Percentiles rank a stretch among this genome's conserved stretches.
Evolutionary conservation across 768 basidiomycete genomes (phyloP).

Genomic region (Filobasidium floriforme): DNA sequence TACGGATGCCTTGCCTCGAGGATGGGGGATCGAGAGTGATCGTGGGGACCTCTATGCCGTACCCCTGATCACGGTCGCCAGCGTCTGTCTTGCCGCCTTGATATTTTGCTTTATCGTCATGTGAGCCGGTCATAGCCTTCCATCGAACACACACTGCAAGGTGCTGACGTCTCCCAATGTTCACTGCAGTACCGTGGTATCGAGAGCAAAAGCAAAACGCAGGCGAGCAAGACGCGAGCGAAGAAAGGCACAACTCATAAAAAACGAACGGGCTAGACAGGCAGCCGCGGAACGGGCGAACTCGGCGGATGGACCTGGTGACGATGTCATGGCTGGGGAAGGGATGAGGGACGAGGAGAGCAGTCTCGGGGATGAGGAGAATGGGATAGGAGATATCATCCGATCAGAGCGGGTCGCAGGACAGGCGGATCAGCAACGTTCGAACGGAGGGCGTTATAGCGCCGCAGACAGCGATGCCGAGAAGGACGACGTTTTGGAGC

Average conservation of each 20-base stretch:
- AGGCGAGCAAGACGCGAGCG: constrained; percentile 29
- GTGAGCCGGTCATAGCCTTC: constrained; percentile 25
- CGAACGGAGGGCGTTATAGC: not conserved
- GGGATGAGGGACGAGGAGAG: constrained; percentile 26
- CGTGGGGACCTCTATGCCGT: constrained; percentile 39
- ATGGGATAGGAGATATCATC: not conserved
- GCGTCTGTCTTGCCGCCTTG: constrained; percentile 33
- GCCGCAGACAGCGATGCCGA: not conserved
- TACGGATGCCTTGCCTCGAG: constrained; percentile 32
- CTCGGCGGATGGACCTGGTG: not conserved
- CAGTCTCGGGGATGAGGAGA: constrained; percentile 6
- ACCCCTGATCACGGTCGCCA: constrained; percentile 39
- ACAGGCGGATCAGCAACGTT: constrained; percentile 1
- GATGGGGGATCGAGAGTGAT: constrained; percentile 39
- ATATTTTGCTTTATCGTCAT: constrained; percentile 35
- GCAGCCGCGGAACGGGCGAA: constrained; percentile 24
- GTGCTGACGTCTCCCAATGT: too few relatives aligned
- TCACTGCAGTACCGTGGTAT: constrained; percentile 37
- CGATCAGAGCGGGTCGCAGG: not conserved
- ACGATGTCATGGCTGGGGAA: constrained; percentile 1
- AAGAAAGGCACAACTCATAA: constrained; percentile 29
- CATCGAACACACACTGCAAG: too few relatives aligned
- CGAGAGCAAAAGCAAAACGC: constrained; percentile 35
- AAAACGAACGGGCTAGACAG: constrained; percentile 22
- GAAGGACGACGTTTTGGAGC: not conserved